Evolutionary conservation across 164 flowering plant genomes (phyloP).

Genomic region (Piper betle): DNA sequence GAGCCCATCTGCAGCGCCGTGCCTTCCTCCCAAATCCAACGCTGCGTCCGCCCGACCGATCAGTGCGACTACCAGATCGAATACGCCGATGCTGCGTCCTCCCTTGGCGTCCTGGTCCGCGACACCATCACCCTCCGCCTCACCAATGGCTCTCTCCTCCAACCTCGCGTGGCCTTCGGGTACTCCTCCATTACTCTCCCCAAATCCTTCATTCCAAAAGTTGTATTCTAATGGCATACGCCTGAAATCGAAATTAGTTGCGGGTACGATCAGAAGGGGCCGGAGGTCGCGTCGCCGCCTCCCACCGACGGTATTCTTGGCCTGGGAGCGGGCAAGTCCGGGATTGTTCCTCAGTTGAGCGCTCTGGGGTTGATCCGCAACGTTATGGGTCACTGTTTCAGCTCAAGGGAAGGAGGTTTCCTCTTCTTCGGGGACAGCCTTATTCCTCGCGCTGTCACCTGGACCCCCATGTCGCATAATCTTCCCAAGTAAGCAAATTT

Average conservation of each 20-base stretch:
- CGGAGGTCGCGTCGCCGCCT: conserved; percentile 33
- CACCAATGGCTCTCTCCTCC: conserved; percentile 31
- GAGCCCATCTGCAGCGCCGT: conserved; percentile 60
- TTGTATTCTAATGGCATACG: background rate
- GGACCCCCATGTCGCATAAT: conserved; percentile 64
- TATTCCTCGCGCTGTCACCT: conserved; percentile 46
- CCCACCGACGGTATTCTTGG: conserved; percentile 85
- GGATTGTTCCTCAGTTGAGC: conserved; percentile 60
- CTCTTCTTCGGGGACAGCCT: conserved; percentile 72
- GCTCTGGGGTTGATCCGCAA: conserved; percentile 45
- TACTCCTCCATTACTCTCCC: conserved; percentile 6
- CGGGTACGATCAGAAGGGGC: conserved; percentile 68
- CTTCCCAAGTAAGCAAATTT: conserved; percentile 17
- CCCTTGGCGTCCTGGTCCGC: conserved; percentile 68
- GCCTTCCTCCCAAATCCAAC: conserved; percentile 23
- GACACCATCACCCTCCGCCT: conserved; percentile 43
- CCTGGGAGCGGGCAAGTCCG: conserved; percentile 62
- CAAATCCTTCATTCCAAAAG: background rate
- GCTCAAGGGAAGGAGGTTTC: conserved; percentile 57
- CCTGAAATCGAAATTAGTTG: conserved; percentile 76
- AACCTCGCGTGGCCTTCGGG: conserved; percentile 61
- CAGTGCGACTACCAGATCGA: conserved; percentile 85
- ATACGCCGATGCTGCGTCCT: conserved; percentile 85
- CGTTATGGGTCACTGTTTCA: conserved; percentile 82
- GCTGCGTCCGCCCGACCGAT: conserved; percentile 35